Evolutionary conservation across 2,329 filamentous ascomycete genomes (phyloP), one percentile per base, ranked within the genome.

Genomic region (Cyphellophora europaea): DNA sequence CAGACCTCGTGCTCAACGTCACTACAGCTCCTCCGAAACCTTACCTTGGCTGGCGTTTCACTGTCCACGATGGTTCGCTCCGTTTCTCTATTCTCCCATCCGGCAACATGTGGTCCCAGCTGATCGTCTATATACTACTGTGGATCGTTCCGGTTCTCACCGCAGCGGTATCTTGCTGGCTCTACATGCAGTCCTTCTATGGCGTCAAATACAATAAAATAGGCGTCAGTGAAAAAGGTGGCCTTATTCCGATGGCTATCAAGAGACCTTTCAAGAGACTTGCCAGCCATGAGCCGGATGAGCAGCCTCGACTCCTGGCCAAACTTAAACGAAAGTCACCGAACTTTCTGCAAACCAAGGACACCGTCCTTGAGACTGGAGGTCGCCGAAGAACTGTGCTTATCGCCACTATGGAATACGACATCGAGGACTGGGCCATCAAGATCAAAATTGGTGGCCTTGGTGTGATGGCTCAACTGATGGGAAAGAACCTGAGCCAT

Each of bases 371-470:
- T 65, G 40, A 67, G 61, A 45, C 59, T 60, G 30, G 30, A 17
- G 30, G 30, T 3, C 45, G 52, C 67, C 42, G 45, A 4, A 61
- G 72, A n/a, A 79, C 69, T 19, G 71, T 79, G 2, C 64, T 82
- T 14, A 78, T 82, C 35, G 77, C 75, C 10, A 81, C 77, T 5
- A 79, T 82, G 73, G 77, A 82, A 53, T 82, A 82, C 55, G 75
- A 81, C 42, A 80, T 82, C 41, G 73, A 77, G 36, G 77, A 82
- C 50, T 81, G 77, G 73, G 66, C 58, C 3, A 77, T 82, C 57
- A 81, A 79, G 55, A 76, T 82, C 57, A 82, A 82, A 57, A 82
- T 82, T 30, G 77, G 77, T 40, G 77, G 77, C 41, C 62, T 82
- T 4, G 77, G 77, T 53, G 77, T 80, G 41, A 82, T 82, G 77